Percentiles rank a stretch among this genome's conserved stretches.
These are phyloP conservation scores for Pterocarpus santalinus DNA, from an alignment of 306 rosid species.

Conservation along the genomic window DNA sequence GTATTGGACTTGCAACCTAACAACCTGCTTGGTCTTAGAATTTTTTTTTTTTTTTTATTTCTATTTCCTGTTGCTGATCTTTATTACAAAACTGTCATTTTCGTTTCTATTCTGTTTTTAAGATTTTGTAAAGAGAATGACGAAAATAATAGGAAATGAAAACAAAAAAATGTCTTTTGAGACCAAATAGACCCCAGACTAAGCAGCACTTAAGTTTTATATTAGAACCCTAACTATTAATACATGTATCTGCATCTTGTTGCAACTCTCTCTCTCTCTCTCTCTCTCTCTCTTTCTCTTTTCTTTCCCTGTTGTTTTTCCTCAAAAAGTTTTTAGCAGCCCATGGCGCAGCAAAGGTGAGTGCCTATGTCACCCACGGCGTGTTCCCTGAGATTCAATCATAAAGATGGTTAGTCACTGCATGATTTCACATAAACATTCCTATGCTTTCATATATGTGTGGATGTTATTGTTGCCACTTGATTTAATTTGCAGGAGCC, in stretches of 20 bases:
- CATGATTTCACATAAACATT: constrained; percentile 1
- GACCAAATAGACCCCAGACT: not conserved
- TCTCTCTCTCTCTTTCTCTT: too few species aligned
- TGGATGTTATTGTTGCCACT: constrained; percentile 26
- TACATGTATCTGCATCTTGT: not conserved
- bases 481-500: constrained; percentile 50
- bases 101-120: too few species aligned
- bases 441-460: not conserved
- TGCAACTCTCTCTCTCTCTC: constrained; percentile 3
- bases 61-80: too few species aligned
- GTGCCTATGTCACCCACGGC: constrained; percentile 91
- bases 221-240: constrained; percentile 5
- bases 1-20: not conserved
- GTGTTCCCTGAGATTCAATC: constrained; percentile 88
- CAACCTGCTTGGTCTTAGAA: too few species aligned
- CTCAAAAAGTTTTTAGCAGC: constrained; percentile 85
- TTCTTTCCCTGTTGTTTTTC: constrained; percentile 28
- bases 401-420: constrained; percentile 66
- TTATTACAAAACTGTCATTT: too few species aligned
- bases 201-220: not conserved
- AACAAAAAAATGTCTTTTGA: too few species aligned
- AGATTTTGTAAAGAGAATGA: too few species aligned
- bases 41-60: too few species aligned
- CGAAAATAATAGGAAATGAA: too few species aligned
- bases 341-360: constrained; percentile 91